A percentile compares a stretch with the other conserved stretches of the same genome.
phyloP scores from a whole-genome alignment of 2,329 filamentous ascomycete species.

The Aspergillus sp. region DNA sequence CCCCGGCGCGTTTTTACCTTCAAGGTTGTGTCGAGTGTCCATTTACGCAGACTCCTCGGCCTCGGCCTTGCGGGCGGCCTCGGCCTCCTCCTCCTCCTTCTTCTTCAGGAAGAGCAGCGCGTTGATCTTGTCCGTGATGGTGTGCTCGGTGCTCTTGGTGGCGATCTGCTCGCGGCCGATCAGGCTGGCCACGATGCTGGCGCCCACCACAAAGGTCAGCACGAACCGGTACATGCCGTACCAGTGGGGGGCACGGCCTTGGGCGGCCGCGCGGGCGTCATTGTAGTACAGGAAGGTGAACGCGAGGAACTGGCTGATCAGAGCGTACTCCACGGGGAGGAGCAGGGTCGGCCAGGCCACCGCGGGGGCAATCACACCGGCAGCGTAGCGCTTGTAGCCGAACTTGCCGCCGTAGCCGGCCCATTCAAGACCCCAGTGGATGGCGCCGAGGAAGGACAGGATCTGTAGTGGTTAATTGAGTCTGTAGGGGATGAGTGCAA shows the following conservation, averaged over 20 bases:
- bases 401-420: conserved; percentile 65
- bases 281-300: conserved; percentile 85
- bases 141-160: conserved; percentile 34
- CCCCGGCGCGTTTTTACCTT: conserved; percentile 5
- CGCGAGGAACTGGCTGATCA: conserved; percentile 80
- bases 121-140: conserved; percentile 50
- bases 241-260: conserved; percentile 80
- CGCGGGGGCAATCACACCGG: conserved; percentile 74
- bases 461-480: conserved; percentile 52
- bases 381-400: conserved; percentile 76
- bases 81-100: conserved; percentile 45
- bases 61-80: conserved; percentile 34
- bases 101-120: conserved; percentile 49
- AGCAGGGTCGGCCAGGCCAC: conserved; percentile 88
- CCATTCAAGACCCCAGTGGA: conserved; percentile 92
- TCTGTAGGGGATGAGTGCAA: not conserved
- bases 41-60: conserved; percentile 33
- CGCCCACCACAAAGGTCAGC: conserved; percentile 83
- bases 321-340: conserved; percentile 77
- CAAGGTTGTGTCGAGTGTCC: not conserved
- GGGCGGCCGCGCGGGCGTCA: conserved; percentile 68
- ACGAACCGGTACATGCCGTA: conserved; percentile 89
- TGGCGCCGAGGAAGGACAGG: conserved; percentile 87
- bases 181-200: conserved; percentile 74
- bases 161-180: conserved; percentile 78